These are phyloP conservation scores for Mycena sp. DNA, from an alignment of 1,284 basidiomycete genomes.

Conservation along the genomic window DNA sequence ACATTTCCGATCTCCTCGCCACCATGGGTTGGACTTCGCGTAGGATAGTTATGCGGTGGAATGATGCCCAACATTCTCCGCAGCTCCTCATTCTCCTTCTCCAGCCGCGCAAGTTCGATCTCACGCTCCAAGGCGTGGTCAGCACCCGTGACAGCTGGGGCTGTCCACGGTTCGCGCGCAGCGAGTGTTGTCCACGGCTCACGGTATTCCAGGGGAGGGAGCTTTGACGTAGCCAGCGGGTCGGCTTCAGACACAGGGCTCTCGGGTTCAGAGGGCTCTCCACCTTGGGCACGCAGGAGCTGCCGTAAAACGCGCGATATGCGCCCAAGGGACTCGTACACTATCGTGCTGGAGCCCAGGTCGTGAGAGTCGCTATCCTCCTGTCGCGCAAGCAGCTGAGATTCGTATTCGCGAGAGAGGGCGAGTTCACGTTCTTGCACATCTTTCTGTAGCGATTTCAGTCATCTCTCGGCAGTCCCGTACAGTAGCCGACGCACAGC, in stretches of 20 bases:
- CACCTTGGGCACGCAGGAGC: constrained; percentile 76
- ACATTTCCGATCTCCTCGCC: not conserved
- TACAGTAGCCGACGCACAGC: constrained; percentile 70
- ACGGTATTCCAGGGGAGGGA: constrained; percentile 26
- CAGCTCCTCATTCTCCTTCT: constrained; percentile 87
- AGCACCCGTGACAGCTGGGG: constrained; percentile 43
- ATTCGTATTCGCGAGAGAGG: constrained; percentile 92
- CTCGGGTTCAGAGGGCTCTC: constrained; percentile 63
- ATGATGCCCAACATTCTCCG: constrained; percentile 69
- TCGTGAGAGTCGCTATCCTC: constrained; percentile 74
- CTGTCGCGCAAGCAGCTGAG: constrained; percentile 80
- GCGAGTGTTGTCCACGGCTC: constrained; percentile 31
- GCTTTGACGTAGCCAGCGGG: not conserved
- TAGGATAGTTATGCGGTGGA: constrained; percentile 27
- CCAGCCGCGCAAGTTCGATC: constrained; percentile 84
- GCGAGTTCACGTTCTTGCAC: constrained; percentile 94
- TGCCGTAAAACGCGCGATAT: constrained; percentile 80
- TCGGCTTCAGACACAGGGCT: constrained; percentile 27
- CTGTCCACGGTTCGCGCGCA: constrained; percentile 49
- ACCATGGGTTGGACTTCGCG: not conserved
- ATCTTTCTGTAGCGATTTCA: constrained; percentile 70
- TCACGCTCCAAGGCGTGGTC: constrained; percentile 89
- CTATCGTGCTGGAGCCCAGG: constrained; percentile 68
- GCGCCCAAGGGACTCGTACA: constrained; percentile 77
- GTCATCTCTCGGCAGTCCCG: not conserved